These are phyloP conservation scores for Trichoderma atroviride DNA, from an alignment of 2,329 filamentous ascomycete genomes.

Conservation along the genomic window DNA sequence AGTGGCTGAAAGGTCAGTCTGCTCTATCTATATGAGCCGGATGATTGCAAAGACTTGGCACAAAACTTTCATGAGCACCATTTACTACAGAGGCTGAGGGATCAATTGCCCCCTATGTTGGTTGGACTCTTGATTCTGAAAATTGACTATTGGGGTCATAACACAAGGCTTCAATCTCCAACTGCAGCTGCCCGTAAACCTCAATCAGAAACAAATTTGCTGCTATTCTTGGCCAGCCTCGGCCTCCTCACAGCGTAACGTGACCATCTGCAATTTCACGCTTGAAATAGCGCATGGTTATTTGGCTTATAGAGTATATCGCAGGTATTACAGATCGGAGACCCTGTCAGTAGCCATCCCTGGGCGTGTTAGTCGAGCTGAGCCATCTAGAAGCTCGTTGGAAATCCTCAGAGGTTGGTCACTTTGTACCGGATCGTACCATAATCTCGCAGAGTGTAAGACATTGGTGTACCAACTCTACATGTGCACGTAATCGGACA, in stretches of 20 bases:
- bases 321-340: neutral
- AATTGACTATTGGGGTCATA: neutral
- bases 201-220: neutral
- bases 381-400: slow-evolving; percentile 16
- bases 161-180: neutral
- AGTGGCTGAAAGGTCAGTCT: neutral
- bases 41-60: neutral
- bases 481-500: neutral
- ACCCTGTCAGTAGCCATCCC: neutral
- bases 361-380: neutral
- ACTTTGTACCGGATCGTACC: neutral
- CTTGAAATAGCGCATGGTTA: neutral
- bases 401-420: neutral
- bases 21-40: neutral
- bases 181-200: neutral
- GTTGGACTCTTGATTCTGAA: neutral
- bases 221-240: neutral
- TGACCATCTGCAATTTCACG: neutral
- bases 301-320: neutral
- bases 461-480: neutral
- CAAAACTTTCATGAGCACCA: neutral
- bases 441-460: neutral
- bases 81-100: no score
- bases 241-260: neutral
- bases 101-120: neutral